Evolutionary conservation across 192 early-diverging fungal species (phyloP), one percentile per base, ranked within the genome.

Genomic region (Entophlyctis luteolus): DNA sequence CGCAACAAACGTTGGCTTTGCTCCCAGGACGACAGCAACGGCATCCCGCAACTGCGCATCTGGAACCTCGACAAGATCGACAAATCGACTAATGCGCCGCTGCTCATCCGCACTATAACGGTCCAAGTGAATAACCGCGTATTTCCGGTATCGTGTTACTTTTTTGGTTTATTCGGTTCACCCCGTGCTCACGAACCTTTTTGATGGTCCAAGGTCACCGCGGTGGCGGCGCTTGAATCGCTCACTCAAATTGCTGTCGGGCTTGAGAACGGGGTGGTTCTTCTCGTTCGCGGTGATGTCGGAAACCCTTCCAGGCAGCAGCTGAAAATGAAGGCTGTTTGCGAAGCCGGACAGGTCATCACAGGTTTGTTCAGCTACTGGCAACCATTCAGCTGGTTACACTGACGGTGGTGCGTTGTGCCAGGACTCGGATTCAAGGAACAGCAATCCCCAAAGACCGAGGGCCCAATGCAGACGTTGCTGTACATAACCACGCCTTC

Each of bases 201-300:
- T 42, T 29, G n/a, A 71, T 42, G 3, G 25, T 62, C 28, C 18
- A 32, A 78, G 76, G 80, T 83, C 34, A 83, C 92, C 0, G 84
- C 90, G 0, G 57, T 94, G 45, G 90, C 93, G 45, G 82, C 85
- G 10, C 62, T 93, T 5, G 88, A 91, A 31, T 88, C 88, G 56
- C 59, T 93, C 72, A 83, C 89, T 4, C 96, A 96, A 75, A 79
- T 94, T 14, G 96, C 96, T 14, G 77, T 96, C 34, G 96, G 94
- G 2, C 78, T 98, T 59, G 91, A 92, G 23, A 95, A 94, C 67
- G 96, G 96, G 12, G 86, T 90, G 2, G 93, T 96, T 0, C 75
- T 96, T 22, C 76, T 94, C 34, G 83, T 91, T 18, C 84, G 89
- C 34, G 91, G 93, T 3, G 91, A 93, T 71, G 77, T 96, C 16